These are phyloP conservation scores for Schizophyllum commune DNA, from an alignment of 1,284 basidiomycete species.

Conservation along the genomic window DNA sequence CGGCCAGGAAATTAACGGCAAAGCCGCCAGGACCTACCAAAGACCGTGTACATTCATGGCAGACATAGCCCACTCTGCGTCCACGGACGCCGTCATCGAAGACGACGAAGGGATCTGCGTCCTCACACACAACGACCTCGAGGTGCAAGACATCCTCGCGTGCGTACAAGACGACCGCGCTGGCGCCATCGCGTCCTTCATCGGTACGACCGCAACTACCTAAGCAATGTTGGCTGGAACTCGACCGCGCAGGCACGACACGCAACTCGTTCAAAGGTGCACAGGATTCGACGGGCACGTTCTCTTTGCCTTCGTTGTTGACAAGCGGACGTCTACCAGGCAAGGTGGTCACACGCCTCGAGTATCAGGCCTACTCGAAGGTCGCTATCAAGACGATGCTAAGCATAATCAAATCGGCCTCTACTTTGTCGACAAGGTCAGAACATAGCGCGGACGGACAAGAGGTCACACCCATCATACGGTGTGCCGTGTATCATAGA, in stretches of 20 bases:
- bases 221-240: constrained; percentile 4
- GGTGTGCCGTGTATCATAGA: constrained; percentile 68
- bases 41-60: neutral
- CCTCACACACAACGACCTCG: constrained; percentile 38
- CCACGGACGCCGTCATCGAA: constrained; percentile 37
- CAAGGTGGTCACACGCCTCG: constrained; percentile 28
- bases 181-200: constrained; percentile 69
- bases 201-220: constrained; percentile 33
- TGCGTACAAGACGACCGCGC: constrained; percentile 57
- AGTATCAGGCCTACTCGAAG: constrained; percentile 58
- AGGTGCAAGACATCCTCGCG: constrained; percentile 47
- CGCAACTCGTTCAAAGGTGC: constrained; percentile 46
- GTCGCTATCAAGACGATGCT: constrained; percentile 77
- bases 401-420: constrained; percentile 47
- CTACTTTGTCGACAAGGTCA: constrained; percentile 17
- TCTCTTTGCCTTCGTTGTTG: too few species aligned
- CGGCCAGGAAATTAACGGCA: too few species aligned
- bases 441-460: constrained; percentile 31
- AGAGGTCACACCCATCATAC: constrained; percentile 32
- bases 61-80: constrained; percentile 26
- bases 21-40: neutral
- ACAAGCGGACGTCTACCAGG: constrained; percentile 34
- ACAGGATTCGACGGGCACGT: neutral
- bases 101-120: constrained; percentile 45
- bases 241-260: constrained; percentile 23